Conservation (phyloP, 495 filamentous ascomycete genomes). For the Tuber melanosporum region DNA sequence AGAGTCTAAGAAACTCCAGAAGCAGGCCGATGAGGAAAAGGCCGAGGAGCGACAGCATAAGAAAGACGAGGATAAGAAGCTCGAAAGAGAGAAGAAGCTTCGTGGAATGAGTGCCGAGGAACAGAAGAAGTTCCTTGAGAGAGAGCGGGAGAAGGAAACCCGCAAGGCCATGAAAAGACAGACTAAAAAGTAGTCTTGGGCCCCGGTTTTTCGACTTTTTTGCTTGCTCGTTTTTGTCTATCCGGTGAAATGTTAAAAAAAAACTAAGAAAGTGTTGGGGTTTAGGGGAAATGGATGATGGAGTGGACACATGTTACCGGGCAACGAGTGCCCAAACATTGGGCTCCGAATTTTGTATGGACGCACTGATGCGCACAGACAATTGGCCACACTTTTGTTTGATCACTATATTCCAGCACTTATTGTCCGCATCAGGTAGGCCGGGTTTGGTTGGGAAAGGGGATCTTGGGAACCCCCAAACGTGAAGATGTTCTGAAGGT, state of each 20-base stretch:
- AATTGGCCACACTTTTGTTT: not conserved
- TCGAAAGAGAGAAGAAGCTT: slow-evolving; percentile 79
- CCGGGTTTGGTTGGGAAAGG: not conserved
- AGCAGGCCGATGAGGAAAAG: slow-evolving; percentile 82
- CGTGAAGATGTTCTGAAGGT: not conserved
- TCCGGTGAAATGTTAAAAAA: not conserved
- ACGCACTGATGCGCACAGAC: not conserved
- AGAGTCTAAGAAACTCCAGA: slow-evolving; percentile 69
- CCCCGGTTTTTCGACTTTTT: not conserved
- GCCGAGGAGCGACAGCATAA: slow-evolving; percentile 76
- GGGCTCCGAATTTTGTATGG: not conserved
- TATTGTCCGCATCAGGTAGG: not conserved
- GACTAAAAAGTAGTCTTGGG: slow-evolving; percentile 25
- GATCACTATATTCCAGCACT: not conserved
- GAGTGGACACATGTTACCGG: not conserved
- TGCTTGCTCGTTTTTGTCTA: slow-evolving; percentile 1
- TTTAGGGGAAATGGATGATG: not conserved
- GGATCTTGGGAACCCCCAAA: not conserved
- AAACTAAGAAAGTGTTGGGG: not conserved
- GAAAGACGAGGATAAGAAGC: slow-evolving; percentile 80
- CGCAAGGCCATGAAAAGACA: slow-evolving; percentile 66
- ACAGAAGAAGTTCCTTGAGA: slow-evolving; percentile 91
- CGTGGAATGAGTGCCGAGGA: slow-evolving; percentile 82
- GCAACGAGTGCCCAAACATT: not conserved
- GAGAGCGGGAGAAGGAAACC: slow-evolving; percentile 75